Evolutionary conservation across 352 stramenopile species (phyloP).

Genomic region (Pythium vanterpoolii): DNA sequence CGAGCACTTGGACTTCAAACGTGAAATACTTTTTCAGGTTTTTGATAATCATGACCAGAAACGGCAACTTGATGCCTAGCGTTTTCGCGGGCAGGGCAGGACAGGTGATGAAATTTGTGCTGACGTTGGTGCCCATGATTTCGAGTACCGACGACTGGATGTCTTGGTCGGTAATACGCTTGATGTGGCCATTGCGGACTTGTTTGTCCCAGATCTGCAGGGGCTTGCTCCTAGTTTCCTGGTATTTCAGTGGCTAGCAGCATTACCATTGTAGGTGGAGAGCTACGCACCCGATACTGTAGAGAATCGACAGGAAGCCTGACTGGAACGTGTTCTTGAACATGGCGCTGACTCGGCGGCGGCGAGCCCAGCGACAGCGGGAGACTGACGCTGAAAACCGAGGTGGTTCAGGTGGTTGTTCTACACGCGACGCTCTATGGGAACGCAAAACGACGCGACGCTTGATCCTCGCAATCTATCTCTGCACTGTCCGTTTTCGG

Average conservation of each 20-base stretch:
- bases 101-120: conserved; percentile 97
- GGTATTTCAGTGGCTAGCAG: background rate
- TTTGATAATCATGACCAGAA: conserved; percentile 99
- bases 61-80: conserved; percentile 97
- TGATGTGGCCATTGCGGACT: conserved; percentile 98
- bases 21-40: conserved; percentile 99
- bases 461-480: background rate
- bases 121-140: conserved; percentile 99
- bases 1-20: conserved; percentile 97
- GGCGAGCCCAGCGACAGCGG: background rate
- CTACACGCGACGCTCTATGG: too few relatives aligned
- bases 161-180: conserved; percentile 97
- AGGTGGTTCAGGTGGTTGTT: background rate
- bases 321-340: conserved; percentile 98
- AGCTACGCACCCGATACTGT: conserved; percentile 90
- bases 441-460: background rate
- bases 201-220: conserved; percentile 98
- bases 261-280: background rate
- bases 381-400: background rate
- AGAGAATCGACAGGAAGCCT: conserved; percentile 97
- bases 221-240: conserved; percentile 88
- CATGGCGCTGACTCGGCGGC: conserved; percentile 48
- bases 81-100: conserved; percentile 93
- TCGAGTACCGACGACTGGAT: conserved; percentile 98
- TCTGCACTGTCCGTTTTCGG: background rate